Percentiles rank a stretch among this genome's conserved stretches.
phyloP scores from a whole-genome alignment of 345 rosid species.

The Raphanus raphanistrum region DNA sequence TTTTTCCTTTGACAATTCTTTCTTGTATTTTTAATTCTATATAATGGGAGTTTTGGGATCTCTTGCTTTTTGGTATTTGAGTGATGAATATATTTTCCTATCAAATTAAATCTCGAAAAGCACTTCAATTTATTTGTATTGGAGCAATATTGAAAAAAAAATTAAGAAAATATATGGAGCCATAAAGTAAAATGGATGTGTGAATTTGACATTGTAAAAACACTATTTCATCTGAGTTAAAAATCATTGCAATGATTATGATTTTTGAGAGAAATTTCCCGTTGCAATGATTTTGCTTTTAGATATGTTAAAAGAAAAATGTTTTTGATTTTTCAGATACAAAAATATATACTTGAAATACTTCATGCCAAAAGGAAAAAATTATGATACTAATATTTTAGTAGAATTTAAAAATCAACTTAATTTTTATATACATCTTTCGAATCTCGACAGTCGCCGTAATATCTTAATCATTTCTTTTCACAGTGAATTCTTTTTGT shows the following conservation, averaged over 20 bases:
- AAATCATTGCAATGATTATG: not conserved
- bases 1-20: not conserved
- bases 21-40: no score
- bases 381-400: not conserved
- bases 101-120: conserved; percentile 1
- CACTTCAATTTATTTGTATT: not conserved
- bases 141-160: not conserved
- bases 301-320: not conserved
- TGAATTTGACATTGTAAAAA: not conserved
- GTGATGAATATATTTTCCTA: not conserved
- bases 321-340: not conserved
- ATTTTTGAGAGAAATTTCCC: not conserved
- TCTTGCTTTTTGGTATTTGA: not conserved
- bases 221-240: not conserved
- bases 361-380: conserved; percentile 24
- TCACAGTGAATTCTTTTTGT: not conserved
- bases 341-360: not conserved
- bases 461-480: conserved; percentile 10
- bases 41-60: not conserved
- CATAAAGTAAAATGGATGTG: not conserved
- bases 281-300: conserved; percentile 5
- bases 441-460: conserved; percentile 5
- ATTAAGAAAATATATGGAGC: not conserved
- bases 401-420: conserved; percentile 7
- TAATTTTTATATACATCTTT: conserved; percentile 10